Conservation (phyloP, 768 basidiomycete species). For the Mycena leptocephala region DNA sequence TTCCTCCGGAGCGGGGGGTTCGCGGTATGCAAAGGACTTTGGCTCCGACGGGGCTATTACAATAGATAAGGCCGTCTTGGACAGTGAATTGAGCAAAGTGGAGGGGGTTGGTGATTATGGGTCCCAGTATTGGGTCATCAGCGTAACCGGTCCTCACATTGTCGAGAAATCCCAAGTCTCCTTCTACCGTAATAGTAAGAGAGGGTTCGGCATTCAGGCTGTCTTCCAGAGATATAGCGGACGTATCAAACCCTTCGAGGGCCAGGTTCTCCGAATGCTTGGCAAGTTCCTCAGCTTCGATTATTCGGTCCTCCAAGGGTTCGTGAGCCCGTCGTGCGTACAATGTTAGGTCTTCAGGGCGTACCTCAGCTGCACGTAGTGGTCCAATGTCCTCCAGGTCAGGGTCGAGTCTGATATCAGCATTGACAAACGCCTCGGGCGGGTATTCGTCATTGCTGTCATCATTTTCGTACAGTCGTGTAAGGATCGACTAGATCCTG, state of each 20-base stretch:
- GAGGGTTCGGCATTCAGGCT: neutral
- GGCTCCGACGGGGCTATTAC: neutral
- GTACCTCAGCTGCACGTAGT: neutral
- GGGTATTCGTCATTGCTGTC: constrained; percentile 4
- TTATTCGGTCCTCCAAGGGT: neutral
- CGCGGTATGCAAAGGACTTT: neutral
- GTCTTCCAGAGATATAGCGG: neutral
- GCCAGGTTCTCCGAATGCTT: neutral
- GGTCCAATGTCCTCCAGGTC: constrained; percentile 23
- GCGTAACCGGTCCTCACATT: neutral
- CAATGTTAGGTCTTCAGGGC: neutral
- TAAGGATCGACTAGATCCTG: too few species aligned
- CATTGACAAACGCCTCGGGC: constrained; percentile 29
- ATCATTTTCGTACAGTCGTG: constrained; percentile 45
- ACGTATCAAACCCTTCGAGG: neutral
- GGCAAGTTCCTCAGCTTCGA: neutral
- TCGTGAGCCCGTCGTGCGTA: neutral
- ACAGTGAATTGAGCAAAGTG: neutral
- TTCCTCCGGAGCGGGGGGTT: neutral
- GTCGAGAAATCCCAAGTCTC: neutral
- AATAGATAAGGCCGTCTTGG: neutral
- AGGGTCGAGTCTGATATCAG: constrained; percentile 37
- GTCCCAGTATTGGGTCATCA: neutral
- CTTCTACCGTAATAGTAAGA: neutral
- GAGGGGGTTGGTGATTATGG: neutral